Evolutionary conservation across 345 rosid species (phyloP).

Genomic region (Brassica juncea): DNA sequence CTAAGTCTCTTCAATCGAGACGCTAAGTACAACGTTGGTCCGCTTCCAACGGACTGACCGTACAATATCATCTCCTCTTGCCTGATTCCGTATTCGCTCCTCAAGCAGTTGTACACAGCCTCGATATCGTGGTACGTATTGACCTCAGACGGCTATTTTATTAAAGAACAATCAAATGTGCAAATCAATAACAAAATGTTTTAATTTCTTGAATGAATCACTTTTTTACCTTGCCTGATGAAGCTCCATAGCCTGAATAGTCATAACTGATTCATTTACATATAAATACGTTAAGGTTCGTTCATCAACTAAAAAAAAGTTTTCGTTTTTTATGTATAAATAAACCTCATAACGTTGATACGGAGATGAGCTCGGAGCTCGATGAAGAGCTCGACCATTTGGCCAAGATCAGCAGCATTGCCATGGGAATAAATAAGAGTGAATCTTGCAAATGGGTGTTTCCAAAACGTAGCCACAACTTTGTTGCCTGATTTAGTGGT

Average conservation of each 20-base stretch:
- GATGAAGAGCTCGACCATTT: conserved; percentile 83
- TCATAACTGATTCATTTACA: conserved; percentile 43
- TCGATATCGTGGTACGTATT: conserved; percentile 90
- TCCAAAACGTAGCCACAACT: conserved; percentile 86
- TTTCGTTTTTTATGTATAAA: not conserved
- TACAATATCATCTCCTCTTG: not conserved
- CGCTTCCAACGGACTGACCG: not conserved
- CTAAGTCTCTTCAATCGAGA: not conserved
- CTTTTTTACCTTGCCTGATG: conserved; percentile 79
- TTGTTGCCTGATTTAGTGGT: conserved; percentile 79
- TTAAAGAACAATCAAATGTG: not conserved
- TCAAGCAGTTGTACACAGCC: conserved; percentile 52
- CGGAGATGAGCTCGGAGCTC: conserved; percentile 92
- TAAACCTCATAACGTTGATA: conserved; percentile 85
- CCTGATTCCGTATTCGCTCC: not conserved
- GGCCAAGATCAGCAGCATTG: conserved; percentile 48
- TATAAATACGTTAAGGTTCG: not conserved
- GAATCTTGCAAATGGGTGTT: conserved; percentile 84
- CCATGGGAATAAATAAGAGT: conserved; percentile 94
- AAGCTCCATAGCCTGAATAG: conserved; percentile 62
- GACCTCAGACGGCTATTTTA: conserved; percentile 67
- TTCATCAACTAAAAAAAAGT: not conserved
- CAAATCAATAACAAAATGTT: not conserved
- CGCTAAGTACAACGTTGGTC: not conserved
- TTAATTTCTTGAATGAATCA: not conserved